A percentile compares a stretch with the other conserved stretches of the same genome.
These are phyloP conservation scores for Chiua virens DNA, from an alignment of 768 basidiomycete genomes.

Conservation along the genomic window DNA sequence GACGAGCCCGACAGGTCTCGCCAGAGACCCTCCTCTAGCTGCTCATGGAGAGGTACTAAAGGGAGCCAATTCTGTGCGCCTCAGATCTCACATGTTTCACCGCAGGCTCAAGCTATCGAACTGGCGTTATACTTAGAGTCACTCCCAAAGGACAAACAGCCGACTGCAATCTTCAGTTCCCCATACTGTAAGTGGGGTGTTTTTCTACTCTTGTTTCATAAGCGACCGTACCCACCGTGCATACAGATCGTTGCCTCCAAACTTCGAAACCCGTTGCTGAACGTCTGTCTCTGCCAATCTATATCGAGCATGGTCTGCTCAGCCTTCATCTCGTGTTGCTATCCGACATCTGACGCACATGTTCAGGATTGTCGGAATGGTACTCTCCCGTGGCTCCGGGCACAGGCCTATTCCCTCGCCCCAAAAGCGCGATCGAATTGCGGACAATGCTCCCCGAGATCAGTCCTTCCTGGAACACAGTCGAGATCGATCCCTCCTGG, in stretches of 20 bases:
- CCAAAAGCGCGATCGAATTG: slow-evolving; percentile 55
- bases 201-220: not conserved
- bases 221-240: not conserved
- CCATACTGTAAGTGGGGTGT: slow-evolving; percentile 62
- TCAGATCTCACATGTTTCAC: not conserved
- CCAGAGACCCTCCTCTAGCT: slow-evolving; percentile 73
- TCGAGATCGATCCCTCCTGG: slow-evolving; percentile 67
- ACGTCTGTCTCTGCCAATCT: slow-evolving; percentile 66
- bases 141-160: slow-evolving; percentile 63
- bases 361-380: slow-evolving; percentile 72
- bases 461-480: slow-evolving; percentile 59
- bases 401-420: slow-evolving; percentile 76
- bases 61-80: not conserved
- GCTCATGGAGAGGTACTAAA: slow-evolving; percentile 67
- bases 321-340: slow-evolving; percentile 6
- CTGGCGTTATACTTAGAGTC: slow-evolving; percentile 62
- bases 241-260: slow-evolving; percentile 82
- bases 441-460: slow-evolving; percentile 54
- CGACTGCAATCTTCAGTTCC: slow-evolving; percentile 81
- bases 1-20: slow-evolving; percentile 63
- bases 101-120: slow-evolving; percentile 70
- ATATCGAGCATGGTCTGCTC: slow-evolving; percentile 69
- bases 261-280: slow-evolving; percentile 66
- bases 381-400: slow-evolving; percentile 67
- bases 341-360: not conserved